Evolutionary conservation across 2,329 filamentous ascomycete species (phyloP).

Genomic region (Lachnellula subtilissima): DNA sequence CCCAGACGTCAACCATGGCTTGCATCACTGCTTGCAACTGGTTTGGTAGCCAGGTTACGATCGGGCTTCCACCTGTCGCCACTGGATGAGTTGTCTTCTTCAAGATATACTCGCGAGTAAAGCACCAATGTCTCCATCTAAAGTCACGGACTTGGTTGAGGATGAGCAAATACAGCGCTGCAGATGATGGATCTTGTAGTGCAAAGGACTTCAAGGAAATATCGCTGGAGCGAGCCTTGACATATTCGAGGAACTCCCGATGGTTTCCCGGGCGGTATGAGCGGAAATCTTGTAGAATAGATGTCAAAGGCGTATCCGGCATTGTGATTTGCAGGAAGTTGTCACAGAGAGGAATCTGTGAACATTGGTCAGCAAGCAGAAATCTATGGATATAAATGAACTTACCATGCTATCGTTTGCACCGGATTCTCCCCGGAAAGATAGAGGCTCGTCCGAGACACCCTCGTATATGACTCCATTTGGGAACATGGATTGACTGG

Average conservation of each 20-base stretch:
- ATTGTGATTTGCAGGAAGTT: constrained; percentile 81
- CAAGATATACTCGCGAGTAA: constrained; percentile 78
- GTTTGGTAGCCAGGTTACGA: constrained; percentile 81
- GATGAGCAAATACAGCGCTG: constrained; percentile 58
- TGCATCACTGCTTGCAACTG: constrained; percentile 70
- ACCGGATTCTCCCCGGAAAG: constrained; percentile 86
- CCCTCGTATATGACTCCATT: constrained; percentile 87
- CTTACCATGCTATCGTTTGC: constrained; percentile 86
- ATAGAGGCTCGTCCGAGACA: constrained; percentile 67
- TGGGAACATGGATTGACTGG: constrained; percentile 89
- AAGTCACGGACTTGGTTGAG: constrained; percentile 77
- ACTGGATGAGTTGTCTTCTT: constrained; percentile 72
- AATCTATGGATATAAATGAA: neutral
- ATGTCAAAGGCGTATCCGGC: constrained; percentile 86
- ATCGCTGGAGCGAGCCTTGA: constrained; percentile 47
- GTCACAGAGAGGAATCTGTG: constrained; percentile 76
- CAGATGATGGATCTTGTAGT: constrained; percentile 48
- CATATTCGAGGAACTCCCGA: constrained; percentile 73
- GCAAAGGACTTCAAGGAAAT: constrained; percentile 56
- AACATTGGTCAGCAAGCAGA: neutral
- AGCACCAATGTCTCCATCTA: constrained; percentile 81
- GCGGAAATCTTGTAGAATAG: constrained; percentile 81
- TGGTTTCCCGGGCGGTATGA: constrained; percentile 87
- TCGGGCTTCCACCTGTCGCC: constrained; percentile 75
- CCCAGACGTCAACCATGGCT: constrained; percentile 59